phyloP scores from a whole-genome alignment of 148 eudicot genomes.

The Rhododendron williamsianum region DNA sequence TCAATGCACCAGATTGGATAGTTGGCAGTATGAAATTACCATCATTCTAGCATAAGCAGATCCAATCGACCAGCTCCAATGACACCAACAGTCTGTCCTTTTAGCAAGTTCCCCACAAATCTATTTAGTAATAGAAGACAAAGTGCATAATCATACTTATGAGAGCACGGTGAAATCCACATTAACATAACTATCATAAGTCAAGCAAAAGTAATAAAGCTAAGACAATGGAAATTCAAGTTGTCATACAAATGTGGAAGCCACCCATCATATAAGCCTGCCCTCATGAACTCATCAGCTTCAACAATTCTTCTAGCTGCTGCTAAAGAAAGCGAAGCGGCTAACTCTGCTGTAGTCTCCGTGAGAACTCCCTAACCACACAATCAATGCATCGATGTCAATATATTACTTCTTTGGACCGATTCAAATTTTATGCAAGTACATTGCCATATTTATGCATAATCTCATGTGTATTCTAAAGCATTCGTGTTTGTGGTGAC shows the following conservation, averaged over 20 bases:
- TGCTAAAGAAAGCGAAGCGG: constrained; percentile 89
- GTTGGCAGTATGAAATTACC: constrained; percentile 36
- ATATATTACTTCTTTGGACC: not conserved
- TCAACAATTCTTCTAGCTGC: constrained; percentile 94
- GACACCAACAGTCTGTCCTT: constrained; percentile 97
- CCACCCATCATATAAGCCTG: constrained; percentile 97
- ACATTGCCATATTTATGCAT: not conserved
- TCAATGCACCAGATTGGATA: not conserved
- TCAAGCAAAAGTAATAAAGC: not conserved
- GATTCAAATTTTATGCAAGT: not conserved
- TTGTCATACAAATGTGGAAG: constrained; percentile 83
- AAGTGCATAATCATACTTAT: not conserved
- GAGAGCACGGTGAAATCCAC: not conserved
- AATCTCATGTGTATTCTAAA: not conserved
- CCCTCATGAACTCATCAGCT: constrained; percentile 98
- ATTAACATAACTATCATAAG: not conserved
- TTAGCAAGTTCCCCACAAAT: constrained; percentile 97
- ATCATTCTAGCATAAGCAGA: constrained; percentile 99
- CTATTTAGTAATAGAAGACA: constrained; percentile 23
- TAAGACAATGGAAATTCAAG: not conserved
- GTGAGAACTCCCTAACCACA: constrained; percentile 82
- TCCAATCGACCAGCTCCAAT: constrained; percentile 99
- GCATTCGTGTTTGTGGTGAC: not conserved
- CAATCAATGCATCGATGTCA: not conserved
- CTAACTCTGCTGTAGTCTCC: constrained; percentile 97